Conservation (phyloP, 495 filamentous ascomycete species). For the Hypomontagnella submonticulosa region DNA sequence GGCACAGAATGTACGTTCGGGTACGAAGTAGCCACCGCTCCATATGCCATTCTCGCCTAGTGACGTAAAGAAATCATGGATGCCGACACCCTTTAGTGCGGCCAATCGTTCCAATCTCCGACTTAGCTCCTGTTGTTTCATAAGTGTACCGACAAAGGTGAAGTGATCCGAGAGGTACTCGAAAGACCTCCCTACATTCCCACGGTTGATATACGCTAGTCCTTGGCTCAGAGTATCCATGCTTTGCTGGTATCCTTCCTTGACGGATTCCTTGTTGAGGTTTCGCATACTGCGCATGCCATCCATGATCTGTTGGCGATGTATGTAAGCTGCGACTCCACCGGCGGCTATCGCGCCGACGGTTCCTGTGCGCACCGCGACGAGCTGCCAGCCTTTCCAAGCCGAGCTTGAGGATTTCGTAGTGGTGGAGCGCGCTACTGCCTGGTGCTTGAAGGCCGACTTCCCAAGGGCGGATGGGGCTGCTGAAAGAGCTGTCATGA, state of each 20-base stretch:
- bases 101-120: conserved; percentile 56
- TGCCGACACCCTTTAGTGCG: conserved; percentile 52
- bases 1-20: conserved; percentile 63
- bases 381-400: conserved; percentile 78
- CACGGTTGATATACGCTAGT: conserved; percentile 60
- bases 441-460: conserved; percentile 52
- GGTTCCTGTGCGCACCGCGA: conserved; percentile 86
- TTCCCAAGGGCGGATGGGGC: conserved; percentile 61
- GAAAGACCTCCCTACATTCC: conserved; percentile 59
- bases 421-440: conserved; percentile 34
- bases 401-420: conserved; percentile 43
- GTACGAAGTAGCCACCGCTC: conserved; percentile 65
- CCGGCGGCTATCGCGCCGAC: conserved; percentile 89
- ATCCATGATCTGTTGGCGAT: conserved; percentile 76
- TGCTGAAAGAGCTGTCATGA: conserved; percentile 67
- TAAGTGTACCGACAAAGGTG: conserved; percentile 58
- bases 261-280: conserved; percentile 53
- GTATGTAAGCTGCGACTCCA: conserved; percentile 85
- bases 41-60: conserved; percentile 64
- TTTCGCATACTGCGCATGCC: conserved; percentile 57
- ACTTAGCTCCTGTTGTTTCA: conserved; percentile 56
- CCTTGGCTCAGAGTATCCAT: conserved; percentile 61
- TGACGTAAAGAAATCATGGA: conserved; percentile 52
- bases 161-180: conserved; percentile 61
- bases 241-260: conserved; percentile 55